These are phyloP conservation scores for Hyphopichia pseudoburtonii DNA, from an alignment of 1,139 yeast genomes.

Conservation along the genomic window DNA sequence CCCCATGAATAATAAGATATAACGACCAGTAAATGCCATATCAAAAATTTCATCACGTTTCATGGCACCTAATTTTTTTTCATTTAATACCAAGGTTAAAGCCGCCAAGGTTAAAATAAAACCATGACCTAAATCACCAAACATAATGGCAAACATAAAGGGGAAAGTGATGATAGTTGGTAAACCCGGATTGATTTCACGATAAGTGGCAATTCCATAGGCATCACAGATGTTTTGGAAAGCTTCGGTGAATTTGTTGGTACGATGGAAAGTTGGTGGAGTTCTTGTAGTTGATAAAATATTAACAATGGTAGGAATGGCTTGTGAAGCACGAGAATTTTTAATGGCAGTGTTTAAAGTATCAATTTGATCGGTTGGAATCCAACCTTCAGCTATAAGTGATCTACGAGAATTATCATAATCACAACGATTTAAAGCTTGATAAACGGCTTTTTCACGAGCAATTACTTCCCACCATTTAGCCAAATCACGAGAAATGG, in stretches of 20 bases:
- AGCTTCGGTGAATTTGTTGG: slow-evolving; percentile 88
- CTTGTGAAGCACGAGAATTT: slow-evolving; percentile 29
- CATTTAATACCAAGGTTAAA: slow-evolving; percentile 65
- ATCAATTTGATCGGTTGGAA: slow-evolving; percentile 48
- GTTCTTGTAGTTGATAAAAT: slow-evolving; percentile 71
- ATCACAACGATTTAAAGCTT: slow-evolving; percentile 65
- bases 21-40: slow-evolving; percentile 93
- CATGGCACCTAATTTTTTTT: slow-evolving; percentile 60
- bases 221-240: slow-evolving; percentile 95
- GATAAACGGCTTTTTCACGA: slow-evolving; percentile 69
- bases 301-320: slow-evolving; percentile 70
- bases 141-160: slow-evolving; percentile 98
- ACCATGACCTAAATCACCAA: slow-evolving; percentile 98
- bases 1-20: slow-evolving; percentile 89
- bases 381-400: slow-evolving; percentile 98
- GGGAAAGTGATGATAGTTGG: slow-evolving; percentile 96
- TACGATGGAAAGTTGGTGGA: slow-evolving; percentile 91
- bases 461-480: slow-evolving; percentile 69
- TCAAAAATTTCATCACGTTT: slow-evolving; percentile 91
- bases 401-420: slow-evolving; percentile 69
- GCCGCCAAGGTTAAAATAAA: slow-evolving; percentile 76
- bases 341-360: slow-evolving; percentile 36
- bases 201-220: slow-evolving; percentile 90
- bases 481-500: slow-evolving; percentile 71
- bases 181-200: slow-evolving; percentile 93